Evolutionary conservation across 2,329 filamentous ascomycete genomes (phyloP).

Genomic region (Lachnellula cervina): DNA sequence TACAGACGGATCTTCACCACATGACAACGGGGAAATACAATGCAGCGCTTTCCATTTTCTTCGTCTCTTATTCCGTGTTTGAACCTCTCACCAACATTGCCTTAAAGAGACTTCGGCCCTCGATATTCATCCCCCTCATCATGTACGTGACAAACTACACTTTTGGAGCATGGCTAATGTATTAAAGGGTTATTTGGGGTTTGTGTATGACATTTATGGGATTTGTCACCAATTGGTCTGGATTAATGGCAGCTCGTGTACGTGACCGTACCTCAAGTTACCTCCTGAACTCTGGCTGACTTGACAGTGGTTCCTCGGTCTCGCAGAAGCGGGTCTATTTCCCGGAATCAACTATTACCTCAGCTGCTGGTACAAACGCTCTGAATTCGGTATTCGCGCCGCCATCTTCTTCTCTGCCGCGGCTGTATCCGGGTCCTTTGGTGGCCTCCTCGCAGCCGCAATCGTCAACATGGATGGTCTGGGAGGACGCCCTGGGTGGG

Average conservation of each 20-base stretch:
- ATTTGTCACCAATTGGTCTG: slow-evolving; percentile 29
- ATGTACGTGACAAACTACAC: slow-evolving; percentile 51
- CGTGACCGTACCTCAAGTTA: neutral
- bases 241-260: slow-evolving; percentile 29
- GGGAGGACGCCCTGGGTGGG: slow-evolving; percentile 52
- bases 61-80: slow-evolving; percentile 76
- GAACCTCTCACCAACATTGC: slow-evolving; percentile 71
- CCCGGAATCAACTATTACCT: slow-evolving; percentile 77
- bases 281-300: neutral
- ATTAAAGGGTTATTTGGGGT: slow-evolving; percentile 49
- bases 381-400: slow-evolving; percentile 73
- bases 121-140: slow-evolving; percentile 74
- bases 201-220: slow-evolving; percentile 55
- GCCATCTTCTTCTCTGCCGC: slow-evolving; percentile 83
- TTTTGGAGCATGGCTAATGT: neutral
- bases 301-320: slow-evolving; percentile 55
- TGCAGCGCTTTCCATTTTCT: slow-evolving; percentile 74
- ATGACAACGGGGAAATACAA: slow-evolving; percentile 67
- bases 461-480: slow-evolving; percentile 67
- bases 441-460: slow-evolving; percentile 66
- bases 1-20: slow-evolving; percentile 53
- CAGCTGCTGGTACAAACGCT: slow-evolving; percentile 77
- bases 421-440: slow-evolving; percentile 72
- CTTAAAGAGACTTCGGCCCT: slow-evolving; percentile 67
- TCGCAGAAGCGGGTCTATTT: slow-evolving; percentile 71